Evolutionary conservation across 164 flowering plant species (phyloP), one percentile per base, ranked within the genome.

Genomic region (Aristolochia californica): DNA sequence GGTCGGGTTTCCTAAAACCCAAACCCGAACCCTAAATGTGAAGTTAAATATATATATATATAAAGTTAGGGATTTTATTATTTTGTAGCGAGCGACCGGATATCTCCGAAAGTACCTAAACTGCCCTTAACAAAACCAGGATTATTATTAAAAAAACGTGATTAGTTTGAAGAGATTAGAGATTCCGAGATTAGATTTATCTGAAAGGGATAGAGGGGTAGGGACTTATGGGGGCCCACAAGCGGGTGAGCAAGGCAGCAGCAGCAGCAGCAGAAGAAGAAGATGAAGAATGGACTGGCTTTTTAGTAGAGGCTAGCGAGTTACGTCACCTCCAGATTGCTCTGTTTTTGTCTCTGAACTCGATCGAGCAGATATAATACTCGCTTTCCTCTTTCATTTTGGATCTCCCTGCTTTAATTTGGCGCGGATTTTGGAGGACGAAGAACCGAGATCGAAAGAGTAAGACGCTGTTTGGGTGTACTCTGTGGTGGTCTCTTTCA

Each of bases 401-500:
- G n/a, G n/a, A n/a, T n/a, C n/a, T n/a, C n/a, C n/a, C n/a, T n/a
- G n/a, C n/a, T n/a, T n/a, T n/a, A n/a, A n/a, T n/a, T n/a, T n/a
- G n/a, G n/a, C n/a, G n/a, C n/a, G n/a, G n/a, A n/a, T n/a, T n/a
- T n/a, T 0, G 30, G 10, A 13, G 55, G 30, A 25, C n/a, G n/a
- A n/a, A 30, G 0, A 16, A 13, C 16, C 1, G 34, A 24, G 55
- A 4, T 1, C 23, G 22, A 8, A 14, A 43, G n/a, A 43, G 44
- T 13, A 49, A 24, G 38, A 24, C 23, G 58, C 48, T 40, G 62
- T 53, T 48, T 57, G 59, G 9, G n/a, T n/a, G n/a, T n/a, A n/a
- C n/a, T 62, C 44, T 20, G 44, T 50, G 61, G 11, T 44, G 48
- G 81, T 81, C 80, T 59, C 66, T 48, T 61, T 78, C 83, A 74